Conservation (phyloP, 176 grass and related monocot genomes). For the Avena sativa region DNA sequence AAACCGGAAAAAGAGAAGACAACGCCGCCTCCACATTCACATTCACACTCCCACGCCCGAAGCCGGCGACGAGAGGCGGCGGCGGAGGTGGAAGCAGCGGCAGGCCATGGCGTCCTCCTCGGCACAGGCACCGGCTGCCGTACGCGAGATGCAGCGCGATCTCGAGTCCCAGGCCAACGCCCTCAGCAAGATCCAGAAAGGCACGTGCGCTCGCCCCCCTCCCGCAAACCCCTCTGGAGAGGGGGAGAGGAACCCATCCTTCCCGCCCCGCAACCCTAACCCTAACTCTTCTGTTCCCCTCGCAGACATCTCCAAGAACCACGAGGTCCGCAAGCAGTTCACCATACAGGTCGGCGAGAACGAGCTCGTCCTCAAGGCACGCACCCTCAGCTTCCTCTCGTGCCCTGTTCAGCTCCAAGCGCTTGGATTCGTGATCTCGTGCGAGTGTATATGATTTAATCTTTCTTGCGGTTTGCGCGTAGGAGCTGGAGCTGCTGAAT, state of each 20-base stretch:
- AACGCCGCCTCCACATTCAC: background rate
- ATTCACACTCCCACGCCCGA: background rate
- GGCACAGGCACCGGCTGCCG: slow-evolving; percentile 54
- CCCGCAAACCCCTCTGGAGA: background rate
- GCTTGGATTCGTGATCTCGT: background rate
- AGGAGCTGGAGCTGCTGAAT: slow-evolving; percentile 87
- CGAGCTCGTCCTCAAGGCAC: slow-evolving; percentile 96
- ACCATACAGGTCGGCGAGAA: slow-evolving; percentile 98
- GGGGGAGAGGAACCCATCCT: background rate
- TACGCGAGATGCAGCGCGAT: slow-evolving; percentile 85
- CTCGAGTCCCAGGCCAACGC: slow-evolving; percentile 81
- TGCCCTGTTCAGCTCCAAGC: background rate
- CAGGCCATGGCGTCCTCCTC: slow-evolving; percentile 55
- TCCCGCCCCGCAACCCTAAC: slow-evolving; percentile 42
- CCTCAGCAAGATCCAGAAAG: slow-evolving; percentile 98
- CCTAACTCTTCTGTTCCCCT: background rate
- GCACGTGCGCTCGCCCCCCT: slow-evolving; percentile 19
- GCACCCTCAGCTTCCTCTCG: background rate
- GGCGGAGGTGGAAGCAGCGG: slow-evolving; percentile 9
- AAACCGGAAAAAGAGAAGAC: background rate
- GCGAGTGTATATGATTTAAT: slow-evolving; percentile 1
- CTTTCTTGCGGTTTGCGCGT: slow-evolving; percentile 10
- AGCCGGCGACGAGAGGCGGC: slow-evolving; percentile 30
- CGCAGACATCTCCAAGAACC: slow-evolving; percentile 94
- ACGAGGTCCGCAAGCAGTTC: slow-evolving; percentile 99